These are phyloP conservation scores for Fraxinus anomala DNA, from an alignment of 257 asterid species.

Conservation along the genomic window DNA sequence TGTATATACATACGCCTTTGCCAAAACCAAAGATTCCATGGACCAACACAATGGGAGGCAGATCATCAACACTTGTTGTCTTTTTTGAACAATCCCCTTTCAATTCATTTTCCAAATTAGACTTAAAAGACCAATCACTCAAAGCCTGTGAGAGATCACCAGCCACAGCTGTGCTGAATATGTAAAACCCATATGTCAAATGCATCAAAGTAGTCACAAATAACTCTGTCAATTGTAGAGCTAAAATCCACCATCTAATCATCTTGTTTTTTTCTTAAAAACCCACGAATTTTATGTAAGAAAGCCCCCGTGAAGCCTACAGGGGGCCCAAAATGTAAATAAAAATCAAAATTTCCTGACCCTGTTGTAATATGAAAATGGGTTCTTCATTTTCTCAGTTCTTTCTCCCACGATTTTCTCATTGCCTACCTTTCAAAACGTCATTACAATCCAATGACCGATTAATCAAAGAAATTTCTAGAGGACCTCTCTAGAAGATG, in stretches of 20 bases:
- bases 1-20: conserved; percentile 69
- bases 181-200: conserved; percentile 81
- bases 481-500: conserved; percentile 11
- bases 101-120: conserved; percentile 48
- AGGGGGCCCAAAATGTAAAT: not conserved
- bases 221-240: conserved; percentile 72
- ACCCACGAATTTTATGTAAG: not conserved
- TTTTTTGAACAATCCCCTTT: conserved; percentile 39
- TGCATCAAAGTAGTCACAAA: conserved; percentile 77
- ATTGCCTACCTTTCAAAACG: not conserved
- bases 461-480: not conserved
- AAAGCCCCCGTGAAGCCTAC: not conserved
- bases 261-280: conserved; percentile 32
- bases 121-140: conserved; percentile 64
- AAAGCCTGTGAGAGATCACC: conserved; percentile 77
- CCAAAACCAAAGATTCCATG: conserved; percentile 99
- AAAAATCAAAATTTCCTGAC: not conserved
- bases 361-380: too few species aligned
- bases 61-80: conserved; percentile 48
- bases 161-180: conserved; percentile 87
- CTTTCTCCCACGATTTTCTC: conserved; percentile 52
- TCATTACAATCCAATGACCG: not conserved
- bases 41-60: conserved; percentile 92
- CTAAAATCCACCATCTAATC: conserved; percentile 75
- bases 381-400: not conserved